Evolutionary conservation across 345 rosid genomes (phyloP), one percentile per base, ranked within the genome.

Genomic region (Linum tenue): DNA sequence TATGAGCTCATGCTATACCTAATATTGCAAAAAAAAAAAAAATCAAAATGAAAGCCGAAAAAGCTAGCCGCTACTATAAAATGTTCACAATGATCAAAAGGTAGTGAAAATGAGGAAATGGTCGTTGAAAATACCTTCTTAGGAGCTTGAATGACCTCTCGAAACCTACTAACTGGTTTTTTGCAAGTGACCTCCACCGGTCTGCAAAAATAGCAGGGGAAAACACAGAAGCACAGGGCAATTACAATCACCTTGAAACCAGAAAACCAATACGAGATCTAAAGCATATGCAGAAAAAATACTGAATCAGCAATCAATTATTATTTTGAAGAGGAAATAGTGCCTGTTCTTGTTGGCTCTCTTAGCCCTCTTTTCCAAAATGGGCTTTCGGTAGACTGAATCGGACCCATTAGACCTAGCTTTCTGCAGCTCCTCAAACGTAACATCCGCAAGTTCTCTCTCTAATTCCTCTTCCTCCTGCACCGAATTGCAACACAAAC

Each of bases 261-360:
- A 15, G 5, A 69, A 40, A 70, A 50, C 31, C 9, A 22, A 44
- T 10, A 37, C 10, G 40, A 50, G 15, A 11, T 2, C 56, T 1
- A 3, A 58, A 50, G n/a, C 7, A 56, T 42, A 55, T 9, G 55
- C 42, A 22, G 31, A 64, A 17, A 17, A 41, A 3, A 22, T 15
- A 36, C 22, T 15, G 5, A 50, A 40, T 15, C 41, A 42, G 31
- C 31, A 22, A 22, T 22, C 31, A 22, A 22, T 22, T 22, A 7
- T 40, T 37, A 44, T 4, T 48, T 17, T 7, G 60, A 12, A 57
- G 31, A 57, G 3, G 35, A 37, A 16, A 57, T 10, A 57, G 36
- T 65, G 86, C 90, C 85, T 87, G 63, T 89, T 87, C 80, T 89
- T 87, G 73, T 89, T 89, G 16, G 85, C 86, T 48, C 96, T 86